These are phyloP conservation scores for Circinella umbellata DNA, from an alignment of 371 early-diverging fungal genomes.

Conservation along the genomic window DNA sequence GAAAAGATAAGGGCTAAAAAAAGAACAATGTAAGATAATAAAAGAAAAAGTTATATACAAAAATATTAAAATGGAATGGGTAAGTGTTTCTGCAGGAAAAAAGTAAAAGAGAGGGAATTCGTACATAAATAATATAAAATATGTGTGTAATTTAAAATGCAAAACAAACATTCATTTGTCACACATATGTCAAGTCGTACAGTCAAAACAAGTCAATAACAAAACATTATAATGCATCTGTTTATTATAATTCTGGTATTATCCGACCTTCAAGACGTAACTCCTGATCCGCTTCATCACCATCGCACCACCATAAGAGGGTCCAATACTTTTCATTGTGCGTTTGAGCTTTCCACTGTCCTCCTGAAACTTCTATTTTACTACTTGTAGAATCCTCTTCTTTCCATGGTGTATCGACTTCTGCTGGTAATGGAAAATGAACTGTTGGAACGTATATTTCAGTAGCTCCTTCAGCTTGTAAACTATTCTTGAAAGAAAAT, in stretches of 20 bases:
- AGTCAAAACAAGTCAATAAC: too few relatives aligned
- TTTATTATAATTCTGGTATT: background rate
- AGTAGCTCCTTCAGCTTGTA: conserved; percentile 28
- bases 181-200: too few relatives aligned
- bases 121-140: too few relatives aligned
- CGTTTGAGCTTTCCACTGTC: background rate
- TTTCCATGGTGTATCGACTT: background rate
- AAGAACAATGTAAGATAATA: too few relatives aligned
- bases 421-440: conserved; percentile 35
- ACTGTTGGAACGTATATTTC: conserved; percentile 49
- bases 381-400: background rate
- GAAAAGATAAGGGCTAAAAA: too few relatives aligned
- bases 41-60: too few relatives aligned
- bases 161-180: too few relatives aligned
- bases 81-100: too few relatives aligned
- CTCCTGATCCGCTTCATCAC: conserved; percentile 5
- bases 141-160: too few relatives aligned
- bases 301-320: conserved; percentile 14
- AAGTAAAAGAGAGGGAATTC: too few relatives aligned
- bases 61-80: too few relatives aligned
- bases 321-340: conserved; percentile 10
- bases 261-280: background rate
- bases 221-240: too few relatives aligned
- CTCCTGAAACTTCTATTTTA: background rate
- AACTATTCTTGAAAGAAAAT: conserved; percentile 17